Base-by-base conservation (phyloP, 768 basidiomycete species). In the Trametes villosa region DNA sequence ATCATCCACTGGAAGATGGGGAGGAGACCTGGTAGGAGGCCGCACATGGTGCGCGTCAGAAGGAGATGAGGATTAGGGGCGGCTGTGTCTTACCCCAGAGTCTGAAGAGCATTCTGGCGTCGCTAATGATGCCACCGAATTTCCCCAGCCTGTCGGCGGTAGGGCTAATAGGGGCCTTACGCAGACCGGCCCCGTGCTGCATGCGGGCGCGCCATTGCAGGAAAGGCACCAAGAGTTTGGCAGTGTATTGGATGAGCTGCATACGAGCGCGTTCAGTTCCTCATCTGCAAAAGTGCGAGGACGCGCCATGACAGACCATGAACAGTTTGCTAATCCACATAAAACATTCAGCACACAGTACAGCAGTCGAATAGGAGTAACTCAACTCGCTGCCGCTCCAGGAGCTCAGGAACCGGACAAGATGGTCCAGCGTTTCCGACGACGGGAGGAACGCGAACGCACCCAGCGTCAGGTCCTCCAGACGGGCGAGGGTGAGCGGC, bases 341-440 rank as follows among this genome's bases (percentile, higher is more conserved):
- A 27, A n/a, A 57, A 20, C 20, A 20, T 24, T 57, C 42, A 55
- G 48, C 18, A 46, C 36, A 8, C 13, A n/a, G 30, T 11, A 7
- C 48, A 6, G 50, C 15, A 42, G 50, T n/a, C 1, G 24, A 34
- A 9, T 6, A n/a, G 30, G 26, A 69, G 57, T 51, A 18, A 70
- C 67, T 69, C 54, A 78, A 92, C 92, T 94, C 92, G 83, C 84
- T 91, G 27, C 92, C 92, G 71, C 85, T 88, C 89, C 90, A 93
- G 67, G 91, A 91, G 56, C 88, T 86, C 53, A 94, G 77, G 70
- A 85, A 92, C 68, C 89, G 79, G 38, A 91, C 80, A 9, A 91
- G 78, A 72, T 92, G 91, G 67, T 92, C 81, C 44, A 94, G 71
- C 6, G 81, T 84, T 62, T 86, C 79, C 8, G 88, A 88, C 1